phyloP scores from a whole-genome alignment of 2,329 filamentous ascomycete genomes.

The Verticillium dahliae region DNA sequence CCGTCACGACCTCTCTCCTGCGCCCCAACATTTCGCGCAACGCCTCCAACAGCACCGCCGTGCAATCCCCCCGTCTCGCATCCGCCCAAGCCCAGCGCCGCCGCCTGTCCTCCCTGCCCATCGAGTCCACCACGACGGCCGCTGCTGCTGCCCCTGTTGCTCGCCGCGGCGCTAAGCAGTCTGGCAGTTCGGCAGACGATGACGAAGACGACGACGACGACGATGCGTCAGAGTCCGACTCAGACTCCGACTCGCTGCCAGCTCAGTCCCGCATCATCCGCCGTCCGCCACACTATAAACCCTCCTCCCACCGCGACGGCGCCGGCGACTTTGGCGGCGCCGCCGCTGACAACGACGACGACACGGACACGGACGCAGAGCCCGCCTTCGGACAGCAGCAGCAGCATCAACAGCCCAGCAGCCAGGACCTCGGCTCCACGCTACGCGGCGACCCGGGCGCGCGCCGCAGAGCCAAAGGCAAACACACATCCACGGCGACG shows the following conservation, averaged over 20 bases:
- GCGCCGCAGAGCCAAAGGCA: constrained; percentile 15
- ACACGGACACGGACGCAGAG: constrained; percentile 41
- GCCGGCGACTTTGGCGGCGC: constrained; percentile 13
- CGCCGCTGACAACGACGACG: constrained; percentile 42
- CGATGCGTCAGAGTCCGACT: constrained; percentile 33
- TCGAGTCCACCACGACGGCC: constrained; percentile 16
- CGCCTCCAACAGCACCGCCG: constrained; percentile 38
- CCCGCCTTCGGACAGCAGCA: constrained; percentile 45
- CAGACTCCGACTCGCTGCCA: constrained; percentile 39
- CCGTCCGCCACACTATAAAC: constrained; percentile 47
- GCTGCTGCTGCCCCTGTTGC: neutral
- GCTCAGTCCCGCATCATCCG: constrained; percentile 55
- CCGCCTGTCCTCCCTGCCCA: constrained; percentile 38
- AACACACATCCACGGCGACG: constrained; percentile 23
- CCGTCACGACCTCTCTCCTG: constrained; percentile 29
- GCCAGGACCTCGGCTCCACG: constrained; percentile 45
- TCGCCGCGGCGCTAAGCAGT: constrained; percentile 6
- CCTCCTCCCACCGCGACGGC: constrained; percentile 7
- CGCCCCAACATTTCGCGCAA: constrained; percentile 41
- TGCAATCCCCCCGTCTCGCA: constrained; percentile 22
- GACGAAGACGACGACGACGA: constrained; percentile 20
- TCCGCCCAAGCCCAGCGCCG: constrained; percentile 25
- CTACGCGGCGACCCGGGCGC: constrained; percentile 37
- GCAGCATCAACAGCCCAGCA: constrained; percentile 24
- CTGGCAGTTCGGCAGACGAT: constrained; percentile 23